Base-by-base conservation (phyloP, 2,329 filamentous ascomycete genomes). In the Endoconidiophora laricicola region DNA sequence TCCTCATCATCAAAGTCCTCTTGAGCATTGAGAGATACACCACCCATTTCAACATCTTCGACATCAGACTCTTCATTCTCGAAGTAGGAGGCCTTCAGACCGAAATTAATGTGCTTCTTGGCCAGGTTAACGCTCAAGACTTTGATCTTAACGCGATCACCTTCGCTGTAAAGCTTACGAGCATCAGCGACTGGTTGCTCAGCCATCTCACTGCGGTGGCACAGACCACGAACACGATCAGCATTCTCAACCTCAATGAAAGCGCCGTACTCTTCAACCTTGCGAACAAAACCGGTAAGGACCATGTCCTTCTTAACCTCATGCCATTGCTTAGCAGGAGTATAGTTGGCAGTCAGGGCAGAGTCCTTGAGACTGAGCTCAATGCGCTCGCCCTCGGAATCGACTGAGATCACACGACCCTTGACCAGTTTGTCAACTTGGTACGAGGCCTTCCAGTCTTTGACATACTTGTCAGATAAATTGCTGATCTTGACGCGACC, bases 381-480 rank as follows among this genome's bases (percentile, higher is more conserved):
- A 24, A 94, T 67, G 58, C 87, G 85, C 52, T 79, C 78, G 23
- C 78, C 70, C 37, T 72, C 70, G 4, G 71, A 59, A 57, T 95
- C 83, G 23, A 88, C 75, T 2, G 78, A 70, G 44, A 83, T 76
- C 53, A 98, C 72, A 56, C 90, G 86, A 47, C 87, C 91, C 64
- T 83, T 86, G 49, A 98, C 86, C 4, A 98, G 72, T 64, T 96
- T 87, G 59, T 94, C 86, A 44, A 90, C 69, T 58, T 91, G 80
- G 66, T 90, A 95, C 42, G 81, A 71, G 36, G 84, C 78, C 67
- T 94, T 93, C 91, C 91, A 98, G 54, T 96, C 86, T 65, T 96
- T 96, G 58, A 98, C 68, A 62, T 81, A 98, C 6, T 78, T 75
- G 62, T 98, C 91, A 0, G 88, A 94, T 12, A 98, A 72, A 62